Evolutionary conservation across 2,329 filamentous ascomycete species (phyloP).

Genomic region (Teratosphaeria gauchensis): DNA sequence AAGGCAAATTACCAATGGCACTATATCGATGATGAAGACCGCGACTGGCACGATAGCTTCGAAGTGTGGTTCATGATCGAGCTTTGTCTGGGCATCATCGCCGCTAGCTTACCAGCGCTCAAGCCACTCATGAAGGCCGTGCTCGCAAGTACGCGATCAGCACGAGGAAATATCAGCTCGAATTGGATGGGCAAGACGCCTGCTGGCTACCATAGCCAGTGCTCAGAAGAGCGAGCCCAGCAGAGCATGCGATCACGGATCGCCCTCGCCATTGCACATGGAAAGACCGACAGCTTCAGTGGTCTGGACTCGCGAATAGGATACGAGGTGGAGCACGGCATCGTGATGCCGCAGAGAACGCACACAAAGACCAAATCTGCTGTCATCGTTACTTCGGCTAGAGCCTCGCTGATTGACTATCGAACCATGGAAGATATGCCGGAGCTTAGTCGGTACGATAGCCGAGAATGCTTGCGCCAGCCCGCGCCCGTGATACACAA

Average conservation of each 20-base stretch:
- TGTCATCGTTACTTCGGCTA: not conserved
- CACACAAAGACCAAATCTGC: not conserved
- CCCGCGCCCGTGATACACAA: not conserved
- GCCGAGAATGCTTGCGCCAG: not conserved
- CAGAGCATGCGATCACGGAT: not conserved
- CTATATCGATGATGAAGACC: slow-evolving; percentile 28
- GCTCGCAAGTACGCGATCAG: slow-evolving; percentile 7
- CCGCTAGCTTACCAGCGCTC: slow-evolving; percentile 2
- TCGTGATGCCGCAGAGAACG: not conserved
- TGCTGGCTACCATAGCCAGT: not conserved
- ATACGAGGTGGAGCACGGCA: not conserved
- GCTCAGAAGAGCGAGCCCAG: not conserved
- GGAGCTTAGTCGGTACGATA: not conserved
- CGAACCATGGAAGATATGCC: not conserved
- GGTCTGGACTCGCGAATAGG: not conserved
- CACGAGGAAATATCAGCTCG: not conserved
- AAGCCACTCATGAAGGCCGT: slow-evolving; percentile 13
- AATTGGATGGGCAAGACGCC: not conserved
- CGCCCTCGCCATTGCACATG: not conserved
- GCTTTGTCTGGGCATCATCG: slow-evolving; percentile 30
- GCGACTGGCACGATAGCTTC: slow-evolving; percentile 30
- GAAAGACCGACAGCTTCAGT: not conserved
- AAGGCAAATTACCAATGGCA: slow-evolving; percentile 32
- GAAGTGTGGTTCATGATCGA: slow-evolving; percentile 39
- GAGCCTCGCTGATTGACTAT: not conserved